Conservation (phyloP, 2,329 filamentous ascomycete species). For the Trichothecium roseum region DNA sequence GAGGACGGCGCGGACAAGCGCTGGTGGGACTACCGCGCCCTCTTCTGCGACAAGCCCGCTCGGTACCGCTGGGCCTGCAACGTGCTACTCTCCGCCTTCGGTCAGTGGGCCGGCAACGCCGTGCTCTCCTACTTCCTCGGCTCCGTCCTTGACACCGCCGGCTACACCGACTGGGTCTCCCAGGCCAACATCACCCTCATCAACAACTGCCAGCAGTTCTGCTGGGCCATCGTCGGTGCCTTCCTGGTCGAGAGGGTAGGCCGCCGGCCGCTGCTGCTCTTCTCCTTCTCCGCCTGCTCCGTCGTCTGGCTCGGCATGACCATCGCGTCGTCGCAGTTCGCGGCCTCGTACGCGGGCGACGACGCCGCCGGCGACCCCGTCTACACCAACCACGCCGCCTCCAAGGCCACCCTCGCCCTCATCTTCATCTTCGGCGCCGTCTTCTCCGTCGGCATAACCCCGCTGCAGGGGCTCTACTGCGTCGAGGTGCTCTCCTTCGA, state of each 20-base stretch:
- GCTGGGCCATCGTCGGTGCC: slow-evolving; percentile 36
- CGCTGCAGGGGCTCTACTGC: slow-evolving; percentile 32
- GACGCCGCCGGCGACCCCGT: slow-evolving; percentile 13
- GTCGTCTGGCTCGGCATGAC: slow-evolving; percentile 39
- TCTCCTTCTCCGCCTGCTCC: slow-evolving; percentile 33
- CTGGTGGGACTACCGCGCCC: slow-evolving; percentile 37
- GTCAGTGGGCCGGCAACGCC: slow-evolving; percentile 33
- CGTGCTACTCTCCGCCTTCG: slow-evolving; percentile 29
- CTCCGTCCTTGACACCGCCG: slow-evolving; percentile 39
- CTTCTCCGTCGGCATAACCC: slow-evolving; percentile 32
- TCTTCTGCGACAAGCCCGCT: slow-evolving; percentile 27
- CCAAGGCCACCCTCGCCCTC: slow-evolving; percentile 35
- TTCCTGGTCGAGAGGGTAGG: slow-evolving; percentile 36
- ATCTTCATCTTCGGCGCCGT: slow-evolving; percentile 41
- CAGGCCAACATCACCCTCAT: slow-evolving; percentile 36
- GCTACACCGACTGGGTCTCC: slow-evolving; percentile 24
- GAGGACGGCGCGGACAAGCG: slow-evolving; percentile 34
- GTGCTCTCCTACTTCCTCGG: slow-evolving; percentile 38
- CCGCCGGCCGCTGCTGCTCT: slow-evolving; percentile 38
- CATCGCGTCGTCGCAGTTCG: slow-evolving; percentile 27
- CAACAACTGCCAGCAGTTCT: slow-evolving; percentile 38
- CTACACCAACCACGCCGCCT: slow-evolving; percentile 20
- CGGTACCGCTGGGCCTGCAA: slow-evolving; percentile 35
- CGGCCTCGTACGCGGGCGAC: slow-evolving; percentile 15
- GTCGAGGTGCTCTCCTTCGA: slow-evolving; percentile 43